Percentiles rank a stretch among this genome's conserved stretches.
phyloP scores from a whole-genome alignment of 192 early-diverging fungal genomes.

The Backusella australiensis region DNA sequence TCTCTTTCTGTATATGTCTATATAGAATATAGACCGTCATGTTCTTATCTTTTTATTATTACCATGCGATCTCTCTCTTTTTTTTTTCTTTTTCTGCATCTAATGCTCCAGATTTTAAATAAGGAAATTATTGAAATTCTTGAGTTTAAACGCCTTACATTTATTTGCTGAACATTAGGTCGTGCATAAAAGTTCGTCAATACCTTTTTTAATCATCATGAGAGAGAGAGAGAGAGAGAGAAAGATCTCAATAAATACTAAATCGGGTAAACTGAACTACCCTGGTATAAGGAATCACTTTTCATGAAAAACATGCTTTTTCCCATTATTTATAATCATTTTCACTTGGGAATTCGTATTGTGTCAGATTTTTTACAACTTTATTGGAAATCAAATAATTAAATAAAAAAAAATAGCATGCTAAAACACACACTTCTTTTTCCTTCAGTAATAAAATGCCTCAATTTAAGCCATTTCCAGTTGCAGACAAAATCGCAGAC shows the following conservation, averaged over 20 bases:
- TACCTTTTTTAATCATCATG: background rate
- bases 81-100: background rate
- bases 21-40: background rate
- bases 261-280: background rate
- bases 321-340: too few relatives aligned
- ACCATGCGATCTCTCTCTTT: background rate
- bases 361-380: conserved; percentile 1
- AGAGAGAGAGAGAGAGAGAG: too few relatives aligned
- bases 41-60: background rate
- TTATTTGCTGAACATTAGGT: background rate
- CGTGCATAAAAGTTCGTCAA: background rate
- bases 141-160: background rate
- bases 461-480: background rate
- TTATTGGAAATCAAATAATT: background rate
- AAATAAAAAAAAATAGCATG: background rate
- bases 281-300: background rate
- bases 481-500: background rate
- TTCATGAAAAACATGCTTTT: background rate
- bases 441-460: background rate
- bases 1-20: background rate
- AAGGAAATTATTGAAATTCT: background rate
- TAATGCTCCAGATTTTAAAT: too few relatives aligned
- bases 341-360: background rate
- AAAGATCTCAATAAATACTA: too few relatives aligned
- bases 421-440: background rate